Conservation (phyloP, 2,329 filamentous ascomycete genomes). For the Leptographium radiaticola region DNA sequence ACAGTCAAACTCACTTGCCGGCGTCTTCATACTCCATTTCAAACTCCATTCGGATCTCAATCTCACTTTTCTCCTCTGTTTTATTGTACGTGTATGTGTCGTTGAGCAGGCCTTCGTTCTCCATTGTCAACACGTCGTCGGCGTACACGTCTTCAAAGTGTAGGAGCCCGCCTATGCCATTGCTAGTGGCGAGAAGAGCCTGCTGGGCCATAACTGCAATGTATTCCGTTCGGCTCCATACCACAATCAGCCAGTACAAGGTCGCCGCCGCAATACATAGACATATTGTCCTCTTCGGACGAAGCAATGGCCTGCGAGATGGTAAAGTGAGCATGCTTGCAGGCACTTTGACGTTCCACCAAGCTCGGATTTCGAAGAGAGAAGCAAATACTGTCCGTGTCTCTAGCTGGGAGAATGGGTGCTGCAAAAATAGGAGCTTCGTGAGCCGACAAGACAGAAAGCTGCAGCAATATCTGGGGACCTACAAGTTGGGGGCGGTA, state of each 20-base stretch:
- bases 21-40: slow-evolving; percentile 28
- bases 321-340: neutral
- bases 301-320: neutral
- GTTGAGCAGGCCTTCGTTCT: neutral
- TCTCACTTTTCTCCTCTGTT: neutral
- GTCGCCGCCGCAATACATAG: neutral
- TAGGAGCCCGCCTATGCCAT: neutral
- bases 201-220: neutral
- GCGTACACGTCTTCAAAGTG: neutral
- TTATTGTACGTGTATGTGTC: neutral
- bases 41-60: slow-evolving; percentile 14
- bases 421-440: too few relatives aligned
- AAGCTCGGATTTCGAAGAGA: neutral
- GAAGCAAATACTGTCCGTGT: neutral
- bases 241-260: neutral
- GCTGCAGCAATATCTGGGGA: too few relatives aligned
- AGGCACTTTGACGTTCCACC: neutral
- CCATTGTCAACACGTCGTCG: neutral
- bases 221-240: neutral
- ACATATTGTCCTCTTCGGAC: neutral
- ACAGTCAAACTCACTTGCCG: slow-evolving; percentile 18
- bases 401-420: too few relatives aligned
- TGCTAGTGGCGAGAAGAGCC: neutral
- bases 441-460: too few relatives aligned
- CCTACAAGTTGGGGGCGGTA: too few relatives aligned